Evolutionary conservation across 345 rosid genomes (phyloP).

Genomic region (Eucalyptus erythrocorys): DNA sequence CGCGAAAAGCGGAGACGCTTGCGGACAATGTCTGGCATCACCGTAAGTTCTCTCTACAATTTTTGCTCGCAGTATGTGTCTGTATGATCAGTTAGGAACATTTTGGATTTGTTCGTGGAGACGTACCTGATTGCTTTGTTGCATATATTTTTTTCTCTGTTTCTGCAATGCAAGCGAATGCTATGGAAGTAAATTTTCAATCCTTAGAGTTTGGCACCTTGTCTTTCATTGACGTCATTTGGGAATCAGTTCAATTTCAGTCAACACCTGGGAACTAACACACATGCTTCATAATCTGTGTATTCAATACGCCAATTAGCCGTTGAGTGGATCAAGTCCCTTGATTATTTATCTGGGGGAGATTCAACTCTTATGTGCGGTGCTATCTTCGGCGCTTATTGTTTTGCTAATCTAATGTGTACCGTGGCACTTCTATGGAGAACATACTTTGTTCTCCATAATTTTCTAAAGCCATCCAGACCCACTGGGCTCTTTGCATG

Average conservation of each 20-base stretch:
- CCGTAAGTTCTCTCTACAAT: background rate
- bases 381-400: background rate
- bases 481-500: background rate
- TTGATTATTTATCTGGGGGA: background rate
- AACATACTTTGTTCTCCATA: background rate
- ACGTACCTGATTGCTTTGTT: background rate
- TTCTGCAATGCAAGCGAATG: background rate
- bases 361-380: background rate
- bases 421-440: background rate
- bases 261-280: background rate
- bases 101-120: background rate
- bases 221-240: background rate
- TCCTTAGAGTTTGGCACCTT: background rate
- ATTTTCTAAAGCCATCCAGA: background rate
- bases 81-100: background rate
- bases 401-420: background rate
- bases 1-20: constrained; percentile 42
- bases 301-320: background rate
- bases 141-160: background rate
- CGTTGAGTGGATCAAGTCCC: background rate
- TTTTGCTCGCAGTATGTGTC: background rate
- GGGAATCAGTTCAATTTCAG: background rate
- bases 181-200: background rate
- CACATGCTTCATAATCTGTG: background rate
- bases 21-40: constrained; percentile 2